Evolutionary conservation across 495 filamentous ascomycete genomes (phyloP).

Genomic region (Aspergillus steynii): DNA sequence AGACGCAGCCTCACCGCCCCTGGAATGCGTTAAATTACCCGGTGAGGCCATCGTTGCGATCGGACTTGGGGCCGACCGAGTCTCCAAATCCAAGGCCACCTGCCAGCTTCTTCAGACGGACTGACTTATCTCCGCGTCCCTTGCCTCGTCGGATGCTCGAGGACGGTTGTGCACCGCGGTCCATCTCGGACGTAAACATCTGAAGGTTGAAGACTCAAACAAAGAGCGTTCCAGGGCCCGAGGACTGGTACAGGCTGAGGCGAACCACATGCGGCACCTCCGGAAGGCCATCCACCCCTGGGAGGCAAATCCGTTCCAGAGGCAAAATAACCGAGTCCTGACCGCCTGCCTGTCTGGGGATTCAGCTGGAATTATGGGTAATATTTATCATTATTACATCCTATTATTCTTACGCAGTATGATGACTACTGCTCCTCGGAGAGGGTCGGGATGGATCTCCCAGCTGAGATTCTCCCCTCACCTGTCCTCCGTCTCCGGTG

Average conservation of each 20-base stretch:
- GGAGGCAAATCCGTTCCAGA: constrained; percentile 1
- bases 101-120: background rate
- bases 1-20: constrained; percentile 19
- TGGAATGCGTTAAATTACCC: constrained; percentile 15
- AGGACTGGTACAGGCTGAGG: background rate
- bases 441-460: background rate
- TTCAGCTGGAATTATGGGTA: too few relatives aligned
- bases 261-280: constrained; percentile 18
- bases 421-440: too few relatives aligned
- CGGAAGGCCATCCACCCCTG: constrained; percentile 11
- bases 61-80: constrained; percentile 15
- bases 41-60: constrained; percentile 5
- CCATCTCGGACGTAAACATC: background rate
- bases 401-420: too few relatives aligned
- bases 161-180: background rate
- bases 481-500: constrained; percentile 7
- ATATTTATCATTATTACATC: too few relatives aligned
- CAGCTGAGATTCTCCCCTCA: background rate
- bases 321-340: background rate
- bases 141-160: background rate
- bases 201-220: background rate
- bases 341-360: too few relatives aligned
- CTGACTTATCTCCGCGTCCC: constrained; percentile 10
- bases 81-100: background rate
- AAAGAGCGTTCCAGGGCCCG: constrained; percentile 8